phyloP scores from a whole-genome alignment of 164 flowering plant genomes.

The Macadamia tetraphylla region DNA sequence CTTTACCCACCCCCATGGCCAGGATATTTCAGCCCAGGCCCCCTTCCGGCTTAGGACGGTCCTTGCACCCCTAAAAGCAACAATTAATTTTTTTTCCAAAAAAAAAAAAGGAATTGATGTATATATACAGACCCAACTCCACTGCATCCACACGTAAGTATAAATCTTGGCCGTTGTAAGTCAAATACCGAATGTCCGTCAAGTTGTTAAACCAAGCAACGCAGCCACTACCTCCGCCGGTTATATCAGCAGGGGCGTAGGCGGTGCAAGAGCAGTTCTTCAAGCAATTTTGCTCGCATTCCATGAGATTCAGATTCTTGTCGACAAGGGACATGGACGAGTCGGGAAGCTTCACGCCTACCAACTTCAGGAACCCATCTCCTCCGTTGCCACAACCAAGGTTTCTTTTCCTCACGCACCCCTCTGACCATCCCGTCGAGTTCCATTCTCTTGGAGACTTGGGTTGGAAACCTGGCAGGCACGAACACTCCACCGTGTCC shows the following conservation, averaged over 20 bases:
- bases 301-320: slow-evolving; percentile 8
- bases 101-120: too few species aligned
- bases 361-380: slow-evolving; percentile 24
- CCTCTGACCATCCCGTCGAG: slow-evolving; percentile 30
- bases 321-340: slow-evolving; percentile 7
- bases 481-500: not conserved
- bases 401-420: slow-evolving; percentile 5
- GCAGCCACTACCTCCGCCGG: too few species aligned
- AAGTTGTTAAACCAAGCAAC: slow-evolving; percentile 9
- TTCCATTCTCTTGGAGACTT: slow-evolving; percentile 25
- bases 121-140: too few species aligned
- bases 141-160: slow-evolving; percentile 17
- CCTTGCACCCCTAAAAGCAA: too few species aligned
- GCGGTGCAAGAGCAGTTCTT: too few species aligned
- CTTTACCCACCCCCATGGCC: too few species aligned
- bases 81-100: too few species aligned
- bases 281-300: slow-evolving; percentile 11
- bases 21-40: too few species aligned
- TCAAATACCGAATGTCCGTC: slow-evolving; percentile 15
- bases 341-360: slow-evolving; percentile 30
- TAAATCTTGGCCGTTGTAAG: slow-evolving; percentile 20
- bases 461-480: slow-evolving; percentile 31
- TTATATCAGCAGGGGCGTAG: too few species aligned
- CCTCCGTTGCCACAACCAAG: not conserved
- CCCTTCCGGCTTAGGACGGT: too few species aligned